These are phyloP conservation scores for Raddia distichophylla DNA, from an alignment of 176 grass and related monocot species.

Conservation along the genomic window DNA sequence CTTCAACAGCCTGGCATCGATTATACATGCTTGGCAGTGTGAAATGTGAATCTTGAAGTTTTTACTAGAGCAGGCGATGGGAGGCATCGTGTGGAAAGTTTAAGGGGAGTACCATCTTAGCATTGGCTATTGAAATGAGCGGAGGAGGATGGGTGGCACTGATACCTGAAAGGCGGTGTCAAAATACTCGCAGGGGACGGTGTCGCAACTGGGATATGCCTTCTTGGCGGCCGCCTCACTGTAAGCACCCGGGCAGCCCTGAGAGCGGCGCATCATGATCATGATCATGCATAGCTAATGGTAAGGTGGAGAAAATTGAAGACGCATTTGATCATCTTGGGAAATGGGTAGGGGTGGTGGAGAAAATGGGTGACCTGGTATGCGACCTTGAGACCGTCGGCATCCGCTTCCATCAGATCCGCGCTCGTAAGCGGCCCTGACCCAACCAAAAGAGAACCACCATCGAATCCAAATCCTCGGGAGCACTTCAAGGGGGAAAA, in stretches of 20 bases:
- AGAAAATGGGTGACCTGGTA: conserved; percentile 45
- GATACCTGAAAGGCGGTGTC: conserved; percentile 73
- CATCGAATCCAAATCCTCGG: background rate
- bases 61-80: background rate
- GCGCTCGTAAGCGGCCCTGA: conserved; percentile 55
- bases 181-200: conserved; percentile 80
- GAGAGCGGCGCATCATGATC: background rate
- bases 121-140: background rate
- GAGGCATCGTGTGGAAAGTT: background rate
- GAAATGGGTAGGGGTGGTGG: too few species aligned
- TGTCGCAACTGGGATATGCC: conserved; percentile 76
- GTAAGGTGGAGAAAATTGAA: background rate
- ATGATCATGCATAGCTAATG: background rate
- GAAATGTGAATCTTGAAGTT: background rate
- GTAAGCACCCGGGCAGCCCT: conserved; percentile 73
- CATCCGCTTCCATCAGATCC: conserved; percentile 54
- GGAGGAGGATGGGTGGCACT: background rate
- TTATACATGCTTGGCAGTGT: background rate
- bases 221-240: conserved; percentile 82
- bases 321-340: background rate
- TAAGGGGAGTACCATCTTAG: background rate
- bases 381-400: conserved; percentile 55
- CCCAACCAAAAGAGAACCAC: background rate
- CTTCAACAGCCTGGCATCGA: conserved; percentile 55
- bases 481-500: background rate